Evolutionary conservation across 495 filamentous ascomycete genomes (phyloP).

Genomic region (Beverwykella pulmonaria): DNA sequence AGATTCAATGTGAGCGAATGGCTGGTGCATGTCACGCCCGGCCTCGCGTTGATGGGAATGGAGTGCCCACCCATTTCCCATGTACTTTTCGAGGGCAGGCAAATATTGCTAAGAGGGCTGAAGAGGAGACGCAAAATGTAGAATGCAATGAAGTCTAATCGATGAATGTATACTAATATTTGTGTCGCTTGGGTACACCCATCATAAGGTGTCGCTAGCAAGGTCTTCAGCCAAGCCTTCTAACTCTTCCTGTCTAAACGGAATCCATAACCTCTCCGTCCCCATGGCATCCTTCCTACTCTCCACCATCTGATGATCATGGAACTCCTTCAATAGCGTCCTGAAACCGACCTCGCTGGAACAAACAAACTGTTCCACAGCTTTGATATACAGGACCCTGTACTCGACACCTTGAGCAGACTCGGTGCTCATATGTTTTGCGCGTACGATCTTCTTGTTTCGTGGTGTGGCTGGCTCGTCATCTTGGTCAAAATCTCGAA

Average conservation of each 20-base stretch:
- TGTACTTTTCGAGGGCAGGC: too few relatives aligned
- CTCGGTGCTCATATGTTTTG: slow-evolving; percentile 5
- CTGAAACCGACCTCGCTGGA: slow-evolving; percentile 95
- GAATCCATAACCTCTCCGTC: slow-evolving; percentile 81
- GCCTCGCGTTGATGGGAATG: too few relatives aligned
- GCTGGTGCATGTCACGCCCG: not conserved
- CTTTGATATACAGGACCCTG: slow-evolving; percentile 87
- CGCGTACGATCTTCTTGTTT: slow-evolving; percentile 19
- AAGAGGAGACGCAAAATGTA: not conserved
- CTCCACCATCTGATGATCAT: slow-evolving; percentile 95
- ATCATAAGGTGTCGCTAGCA: slow-evolving; percentile 19
- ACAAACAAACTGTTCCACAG: slow-evolving; percentile 94
- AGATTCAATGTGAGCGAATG: too few relatives aligned
- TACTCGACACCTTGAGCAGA: slow-evolving; percentile 74
- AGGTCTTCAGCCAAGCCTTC: slow-evolving; percentile 83
- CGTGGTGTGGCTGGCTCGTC: slow-evolving; percentile 41
- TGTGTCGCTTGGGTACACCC: not conserved
- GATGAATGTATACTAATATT: not conserved
- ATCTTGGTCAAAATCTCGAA: slow-evolving; percentile 46
- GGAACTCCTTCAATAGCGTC: slow-evolving; percentile 92
- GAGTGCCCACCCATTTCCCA: too few relatives aligned
- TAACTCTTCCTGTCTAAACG: slow-evolving; percentile 84
- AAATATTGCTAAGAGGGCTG: not conserved
- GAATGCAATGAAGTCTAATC: not conserved
- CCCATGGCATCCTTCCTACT: slow-evolving; percentile 82